These are phyloP conservation scores for Flaveria sonorensis DNA, from an alignment of 129 eudicot genomes.

Conservation along the genomic window DNA sequence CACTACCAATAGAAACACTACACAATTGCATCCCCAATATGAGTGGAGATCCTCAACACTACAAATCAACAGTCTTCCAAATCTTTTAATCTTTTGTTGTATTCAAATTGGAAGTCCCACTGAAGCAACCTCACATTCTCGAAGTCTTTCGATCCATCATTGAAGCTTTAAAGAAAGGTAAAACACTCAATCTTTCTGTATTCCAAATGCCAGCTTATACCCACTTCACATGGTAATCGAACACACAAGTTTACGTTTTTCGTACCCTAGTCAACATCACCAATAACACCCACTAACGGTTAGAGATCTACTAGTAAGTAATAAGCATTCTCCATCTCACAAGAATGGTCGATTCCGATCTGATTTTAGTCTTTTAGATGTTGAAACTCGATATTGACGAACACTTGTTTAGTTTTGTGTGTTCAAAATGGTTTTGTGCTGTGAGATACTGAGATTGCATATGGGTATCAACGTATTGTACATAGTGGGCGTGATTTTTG, in stretches of 20 bases:
- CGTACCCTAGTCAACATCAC: neutral
- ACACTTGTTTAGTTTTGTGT: neutral
- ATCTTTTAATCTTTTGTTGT: neutral
- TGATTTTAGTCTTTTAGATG: slow-evolving; percentile 6
- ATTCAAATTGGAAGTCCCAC: neutral
- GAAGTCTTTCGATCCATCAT: slow-evolving; percentile 8
- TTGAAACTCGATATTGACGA: slow-evolving; percentile 1
- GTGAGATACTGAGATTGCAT: neutral
- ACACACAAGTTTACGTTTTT: neutral
- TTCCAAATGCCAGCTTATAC: slow-evolving; percentile 18
- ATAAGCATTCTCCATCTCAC: neutral
- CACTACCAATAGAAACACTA: neutral
- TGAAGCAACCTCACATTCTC: neutral
- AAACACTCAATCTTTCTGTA: slow-evolving; percentile 17
- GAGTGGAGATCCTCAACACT: slow-evolving; percentile 14
- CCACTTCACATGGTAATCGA: neutral
- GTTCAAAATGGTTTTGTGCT: neutral
- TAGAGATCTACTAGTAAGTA: slow-evolving; percentile 8
- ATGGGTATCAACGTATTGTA: too few relatives aligned
- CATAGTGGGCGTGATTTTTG: neutral
- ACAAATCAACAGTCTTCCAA: neutral
- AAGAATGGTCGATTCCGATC: slow-evolving; percentile 24
- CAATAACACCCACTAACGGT: neutral
- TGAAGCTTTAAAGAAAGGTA: slow-evolving; percentile 34
- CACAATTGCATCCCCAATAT: neutral